phyloP scores from a whole-genome alignment of 192 early-diverging fungal species.

The Linnemannia hyalina region DNA sequence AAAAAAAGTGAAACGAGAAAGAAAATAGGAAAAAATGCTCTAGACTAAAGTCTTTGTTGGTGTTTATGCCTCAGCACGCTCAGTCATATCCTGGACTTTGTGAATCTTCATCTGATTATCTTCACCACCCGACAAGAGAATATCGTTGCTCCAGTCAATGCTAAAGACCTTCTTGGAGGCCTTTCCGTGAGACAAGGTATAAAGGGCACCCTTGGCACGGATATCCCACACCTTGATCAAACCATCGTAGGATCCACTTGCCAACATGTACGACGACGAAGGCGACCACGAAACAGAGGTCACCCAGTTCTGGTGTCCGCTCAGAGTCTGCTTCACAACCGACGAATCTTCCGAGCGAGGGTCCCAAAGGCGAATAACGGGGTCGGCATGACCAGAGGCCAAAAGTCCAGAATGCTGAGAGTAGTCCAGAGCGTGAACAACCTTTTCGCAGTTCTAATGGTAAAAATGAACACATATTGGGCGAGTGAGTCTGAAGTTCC shows the following conservation, averaged over 20 bases:
- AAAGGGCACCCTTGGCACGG: constrained; percentile 86
- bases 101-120: constrained; percentile 75
- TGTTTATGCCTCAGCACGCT: constrained; percentile 30
- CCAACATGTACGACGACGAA: constrained; percentile 78
- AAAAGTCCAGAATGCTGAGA: constrained; percentile 77
- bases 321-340: constrained; percentile 82
- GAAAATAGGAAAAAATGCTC: background rate
- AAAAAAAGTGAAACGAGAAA: background rate
- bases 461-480: background rate
- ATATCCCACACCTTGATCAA: constrained; percentile 96
- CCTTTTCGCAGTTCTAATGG: constrained; percentile 86
- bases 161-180: constrained; percentile 74
- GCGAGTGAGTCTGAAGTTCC: background rate
- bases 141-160: constrained; percentile 77
- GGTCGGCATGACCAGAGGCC: constrained; percentile 92
- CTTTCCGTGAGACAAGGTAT: constrained; percentile 69
- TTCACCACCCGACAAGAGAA: constrained; percentile 83
- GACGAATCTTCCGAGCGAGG: constrained; percentile 81
- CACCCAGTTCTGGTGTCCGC: constrained; percentile 88
- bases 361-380: constrained; percentile 91
- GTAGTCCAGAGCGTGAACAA: constrained; percentile 81
- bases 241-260: constrained; percentile 89
- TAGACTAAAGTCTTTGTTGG: background rate
- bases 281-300: constrained; percentile 89
- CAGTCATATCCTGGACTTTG: constrained; percentile 52